Evolutionary conservation across 1,284 basidiomycete species (phyloP).

Genomic region (Fomitopsis pinicola): DNA sequence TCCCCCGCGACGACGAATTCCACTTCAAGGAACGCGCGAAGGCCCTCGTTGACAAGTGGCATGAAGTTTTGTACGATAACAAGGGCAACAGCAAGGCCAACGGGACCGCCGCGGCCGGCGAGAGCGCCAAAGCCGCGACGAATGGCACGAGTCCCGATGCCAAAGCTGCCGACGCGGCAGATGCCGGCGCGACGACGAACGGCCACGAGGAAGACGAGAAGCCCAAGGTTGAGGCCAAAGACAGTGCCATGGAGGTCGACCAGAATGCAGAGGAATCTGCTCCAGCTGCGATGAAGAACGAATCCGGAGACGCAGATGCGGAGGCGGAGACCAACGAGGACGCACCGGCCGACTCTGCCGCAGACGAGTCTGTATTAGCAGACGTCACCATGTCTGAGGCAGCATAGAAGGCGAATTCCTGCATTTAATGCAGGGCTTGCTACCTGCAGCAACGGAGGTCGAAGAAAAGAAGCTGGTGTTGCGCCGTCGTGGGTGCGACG

Average conservation of each 20-base stretch:
- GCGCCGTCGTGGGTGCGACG: not conserved
- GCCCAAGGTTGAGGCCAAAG: conserved; percentile 21
- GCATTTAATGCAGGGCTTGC: conserved; percentile 7
- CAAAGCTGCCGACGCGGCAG: conserved; percentile 21
- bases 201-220: conserved; percentile 20
- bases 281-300: conserved; percentile 4
- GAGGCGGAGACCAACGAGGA: conserved; percentile 21
- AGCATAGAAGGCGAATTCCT: conserved; percentile 4
- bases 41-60: conserved; percentile 73
- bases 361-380: conserved; percentile 32
- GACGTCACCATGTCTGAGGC: conserved; percentile 49
- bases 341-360: conserved; percentile 23
- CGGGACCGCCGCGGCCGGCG: conserved; percentile 18
- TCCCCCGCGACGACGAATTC: conserved; percentile 84
- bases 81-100: conserved; percentile 30
- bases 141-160: conserved; percentile 18
- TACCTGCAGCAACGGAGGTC: not conserved
- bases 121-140: conserved; percentile 13
- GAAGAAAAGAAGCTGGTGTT: not conserved
- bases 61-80: conserved; percentile 51
- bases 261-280: conserved; percentile 13
- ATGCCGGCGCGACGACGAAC: conserved; percentile 16
- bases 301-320: conserved; percentile 9
- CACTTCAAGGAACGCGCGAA: conserved; percentile 82
- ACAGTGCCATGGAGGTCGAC: conserved; percentile 20